These are phyloP conservation scores for Aspergillus uvarum DNA, from an alignment of 2,329 filamentous ascomycete genomes.

Conservation along the genomic window DNA sequence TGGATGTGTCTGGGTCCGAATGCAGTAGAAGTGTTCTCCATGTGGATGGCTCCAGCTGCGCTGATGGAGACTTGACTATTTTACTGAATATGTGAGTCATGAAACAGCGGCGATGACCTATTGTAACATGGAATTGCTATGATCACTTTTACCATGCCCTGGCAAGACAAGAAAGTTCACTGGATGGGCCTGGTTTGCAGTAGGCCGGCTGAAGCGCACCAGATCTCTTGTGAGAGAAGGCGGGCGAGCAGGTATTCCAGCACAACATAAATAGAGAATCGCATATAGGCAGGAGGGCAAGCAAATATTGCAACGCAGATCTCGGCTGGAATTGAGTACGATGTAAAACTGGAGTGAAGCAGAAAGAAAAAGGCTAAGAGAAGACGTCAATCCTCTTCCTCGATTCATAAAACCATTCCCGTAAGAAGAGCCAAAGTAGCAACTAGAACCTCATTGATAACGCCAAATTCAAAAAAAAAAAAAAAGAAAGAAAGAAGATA, in stretches of 20 bases:
- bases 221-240: background rate
- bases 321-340: background rate
- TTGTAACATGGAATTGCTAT: background rate
- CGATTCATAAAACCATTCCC: constrained; percentile 22
- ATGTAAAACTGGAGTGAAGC: constrained; percentile 1
- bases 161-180: background rate
- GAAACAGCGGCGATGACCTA: background rate
- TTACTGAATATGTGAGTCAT: background rate
- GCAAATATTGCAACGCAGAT: background rate
- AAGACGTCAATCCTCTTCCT: constrained; percentile 15
- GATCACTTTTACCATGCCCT: background rate
- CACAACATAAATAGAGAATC: background rate
- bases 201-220: background rate
- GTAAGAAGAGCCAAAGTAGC: constrained; percentile 12
- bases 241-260: background rate
- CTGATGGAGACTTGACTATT: background rate
- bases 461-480: constrained; percentile 11
- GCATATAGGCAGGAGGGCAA: background rate
- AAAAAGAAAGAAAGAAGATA: constrained; percentile 10
- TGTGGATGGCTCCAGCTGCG: background rate
- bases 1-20: too few species aligned
- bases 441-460: constrained; percentile 14
- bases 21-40: too few species aligned
- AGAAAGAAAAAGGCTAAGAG: constrained; percentile 2
- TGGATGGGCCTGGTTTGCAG: background rate